Percentiles rank a stretch among this genome's conserved stretches.
Evolutionary conservation across 148 eudicot genomes (phyloP).

Genomic region (Linanthus parryae): DNA sequence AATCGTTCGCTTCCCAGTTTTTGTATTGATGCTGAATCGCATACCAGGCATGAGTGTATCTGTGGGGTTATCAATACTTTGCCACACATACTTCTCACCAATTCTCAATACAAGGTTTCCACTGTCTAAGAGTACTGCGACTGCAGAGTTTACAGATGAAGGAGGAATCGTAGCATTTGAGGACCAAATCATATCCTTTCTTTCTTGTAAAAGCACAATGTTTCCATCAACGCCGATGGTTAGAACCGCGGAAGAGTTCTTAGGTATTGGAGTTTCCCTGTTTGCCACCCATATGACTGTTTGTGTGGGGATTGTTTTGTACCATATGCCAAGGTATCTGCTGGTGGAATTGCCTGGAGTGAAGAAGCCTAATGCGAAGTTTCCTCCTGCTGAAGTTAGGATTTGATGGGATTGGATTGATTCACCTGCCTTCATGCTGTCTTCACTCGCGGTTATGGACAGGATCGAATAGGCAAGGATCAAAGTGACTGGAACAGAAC

Average conservation of each 20-base stretch:
- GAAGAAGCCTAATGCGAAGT: slow-evolving; percentile 8
- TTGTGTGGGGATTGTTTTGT: background rate
- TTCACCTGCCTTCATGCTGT: background rate
- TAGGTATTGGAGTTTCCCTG: background rate
- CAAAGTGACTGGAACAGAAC: too few relatives aligned
- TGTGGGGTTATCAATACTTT: slow-evolving; percentile 2
- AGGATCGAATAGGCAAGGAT: too few relatives aligned
- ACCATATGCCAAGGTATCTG: slow-evolving; percentile 2
- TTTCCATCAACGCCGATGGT: background rate
- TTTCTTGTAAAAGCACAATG: background rate
- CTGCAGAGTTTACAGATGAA: too few relatives aligned
- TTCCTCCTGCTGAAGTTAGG: background rate
- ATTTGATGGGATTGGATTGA: too few relatives aligned
- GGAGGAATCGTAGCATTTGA: background rate
- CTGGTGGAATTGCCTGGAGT: slow-evolving; percentile 2
- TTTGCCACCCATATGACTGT: background rate
- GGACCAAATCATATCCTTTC: background rate
- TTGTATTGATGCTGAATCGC: background rate
- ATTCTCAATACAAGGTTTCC: slow-evolving; percentile 30
- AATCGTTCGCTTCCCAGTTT: background rate
- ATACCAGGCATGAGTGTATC: slow-evolving; percentile 1
- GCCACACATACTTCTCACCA: background rate
- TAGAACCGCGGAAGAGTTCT: background rate
- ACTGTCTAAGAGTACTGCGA: slow-evolving; percentile 27
- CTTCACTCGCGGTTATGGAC: too few relatives aligned